These are phyloP conservation scores for Debaryomycetaceae sp. DNA, from an alignment of 1,139 yeast genomes.

Conservation along the genomic window DNA sequence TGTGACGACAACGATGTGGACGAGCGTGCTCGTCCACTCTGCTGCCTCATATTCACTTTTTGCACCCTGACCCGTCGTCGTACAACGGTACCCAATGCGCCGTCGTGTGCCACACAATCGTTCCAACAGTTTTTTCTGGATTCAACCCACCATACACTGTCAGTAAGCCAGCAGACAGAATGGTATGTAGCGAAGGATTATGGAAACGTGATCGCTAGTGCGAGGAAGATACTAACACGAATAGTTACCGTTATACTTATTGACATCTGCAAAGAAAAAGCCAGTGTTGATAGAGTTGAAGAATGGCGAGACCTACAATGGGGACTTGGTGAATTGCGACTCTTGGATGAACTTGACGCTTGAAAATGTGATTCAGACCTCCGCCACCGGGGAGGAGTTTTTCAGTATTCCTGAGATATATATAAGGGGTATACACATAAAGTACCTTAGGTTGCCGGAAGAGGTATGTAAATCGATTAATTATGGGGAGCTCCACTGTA, in stretches of 20 bases:
- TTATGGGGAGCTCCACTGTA: not conserved
- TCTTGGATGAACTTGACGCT: slow-evolving; percentile 95
- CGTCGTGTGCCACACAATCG: not conserved
- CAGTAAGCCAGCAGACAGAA: not conserved
- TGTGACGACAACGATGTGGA: too few species aligned
- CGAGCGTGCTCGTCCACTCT: too few species aligned
- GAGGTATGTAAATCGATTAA: slow-evolving; percentile 15
- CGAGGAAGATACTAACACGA: slow-evolving; percentile 16
- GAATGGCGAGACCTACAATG: slow-evolving; percentile 86
- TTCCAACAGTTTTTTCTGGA: not conserved
- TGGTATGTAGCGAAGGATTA: not conserved
- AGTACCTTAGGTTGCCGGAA: slow-evolving; percentile 46
- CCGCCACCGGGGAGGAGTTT: slow-evolving; percentile 65
- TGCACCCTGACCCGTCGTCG: too few species aligned
- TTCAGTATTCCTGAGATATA: slow-evolving; percentile 73
- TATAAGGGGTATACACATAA: slow-evolving; percentile 75
- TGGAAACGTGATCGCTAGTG: too few species aligned
- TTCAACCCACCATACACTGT: not conserved
- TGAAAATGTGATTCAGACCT: slow-evolving; percentile 71
- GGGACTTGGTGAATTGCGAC: slow-evolving; percentile 82
- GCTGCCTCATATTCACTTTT: too few species aligned
- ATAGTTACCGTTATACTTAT: slow-evolving; percentile 81
- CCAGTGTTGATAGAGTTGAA: slow-evolving; percentile 88
- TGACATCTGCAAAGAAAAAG: slow-evolving; percentile 89
- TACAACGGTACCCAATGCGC: too few species aligned